These are phyloP conservation scores for Flaveria bidentis DNA, from an alignment of 129 eudicot species.

Conservation along the genomic window DNA sequence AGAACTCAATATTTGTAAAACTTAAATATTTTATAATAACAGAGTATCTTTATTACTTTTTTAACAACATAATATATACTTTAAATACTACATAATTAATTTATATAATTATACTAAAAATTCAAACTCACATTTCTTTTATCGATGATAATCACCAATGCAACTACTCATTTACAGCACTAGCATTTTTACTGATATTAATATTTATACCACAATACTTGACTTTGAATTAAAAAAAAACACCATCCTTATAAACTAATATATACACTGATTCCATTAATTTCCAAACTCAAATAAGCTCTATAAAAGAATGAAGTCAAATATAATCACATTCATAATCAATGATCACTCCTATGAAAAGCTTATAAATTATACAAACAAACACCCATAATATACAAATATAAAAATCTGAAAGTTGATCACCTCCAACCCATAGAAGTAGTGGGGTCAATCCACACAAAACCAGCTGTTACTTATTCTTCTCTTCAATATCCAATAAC, in stretches of 20 bases:
- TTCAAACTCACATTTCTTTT: too few species aligned
- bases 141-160: too few species aligned
- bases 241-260: not conserved
- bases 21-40: too few species aligned
- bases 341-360: constrained; percentile 30
- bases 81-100: too few species aligned
- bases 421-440: constrained; percentile 30
- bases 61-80: too few species aligned
- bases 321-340: not conserved
- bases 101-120: too few species aligned
- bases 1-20: too few species aligned
- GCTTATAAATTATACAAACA: not conserved
- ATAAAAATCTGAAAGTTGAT: constrained; percentile 27
- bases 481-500: constrained; percentile 30
- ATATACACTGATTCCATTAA: not conserved
- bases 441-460: constrained; percentile 45
- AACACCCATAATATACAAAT: not conserved
- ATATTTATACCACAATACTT: not conserved
- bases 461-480: constrained; percentile 55
- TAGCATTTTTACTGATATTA: too few species aligned
- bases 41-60: too few species aligned
- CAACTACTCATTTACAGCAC: too few species aligned
- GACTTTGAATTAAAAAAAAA: not conserved
- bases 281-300: constrained; percentile 3
- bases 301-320: constrained; percentile 26